Evolutionary conservation across 345 rosid species (phyloP).

Genomic region (Leavenworthia alabamica): DNA sequence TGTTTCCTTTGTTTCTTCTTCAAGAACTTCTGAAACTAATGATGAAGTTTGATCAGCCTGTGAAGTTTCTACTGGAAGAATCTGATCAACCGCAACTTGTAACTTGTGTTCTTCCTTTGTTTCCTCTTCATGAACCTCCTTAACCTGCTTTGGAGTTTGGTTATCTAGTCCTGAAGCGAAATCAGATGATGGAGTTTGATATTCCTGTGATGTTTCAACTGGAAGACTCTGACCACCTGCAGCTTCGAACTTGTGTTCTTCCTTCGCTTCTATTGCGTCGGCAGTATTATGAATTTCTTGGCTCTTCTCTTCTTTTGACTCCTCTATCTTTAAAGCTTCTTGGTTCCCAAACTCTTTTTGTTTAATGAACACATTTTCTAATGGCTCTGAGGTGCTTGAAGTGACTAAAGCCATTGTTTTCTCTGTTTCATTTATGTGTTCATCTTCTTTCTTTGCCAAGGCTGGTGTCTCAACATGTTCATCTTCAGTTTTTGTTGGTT

Average conservation of each 20-base stretch:
- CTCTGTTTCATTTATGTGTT: background rate
- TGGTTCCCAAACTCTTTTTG: background rate
- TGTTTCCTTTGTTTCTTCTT: slow-evolving; percentile 22
- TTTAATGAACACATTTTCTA: background rate
- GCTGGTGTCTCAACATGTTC: background rate
- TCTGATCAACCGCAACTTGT: background rate
- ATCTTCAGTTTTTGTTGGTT: slow-evolving; percentile 10
- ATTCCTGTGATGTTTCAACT: no score
- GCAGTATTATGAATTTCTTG: background rate
- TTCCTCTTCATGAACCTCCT: slow-evolving; percentile 18
- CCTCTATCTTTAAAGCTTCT: slow-evolving; percentile 14
- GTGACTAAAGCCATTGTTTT: background rate
- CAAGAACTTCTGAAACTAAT: background rate
- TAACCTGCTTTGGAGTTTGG: background rate
- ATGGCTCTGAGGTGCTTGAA: background rate
- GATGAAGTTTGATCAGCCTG: background rate
- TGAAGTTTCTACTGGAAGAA: background rate
- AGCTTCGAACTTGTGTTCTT: no score
- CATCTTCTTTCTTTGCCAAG: slow-evolving; percentile 8
- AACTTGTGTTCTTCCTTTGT: slow-evolving; percentile 7
- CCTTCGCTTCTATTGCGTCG: background rate
- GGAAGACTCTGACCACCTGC: no score
- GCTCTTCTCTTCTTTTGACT: slow-evolving; percentile 14
- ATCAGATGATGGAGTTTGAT: no score
- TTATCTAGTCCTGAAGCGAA: no score